These are phyloP conservation scores for Kluyveromyces aestuarii DNA, from an alignment of 805 yeast genomes.

Conservation along the genomic window DNA sequence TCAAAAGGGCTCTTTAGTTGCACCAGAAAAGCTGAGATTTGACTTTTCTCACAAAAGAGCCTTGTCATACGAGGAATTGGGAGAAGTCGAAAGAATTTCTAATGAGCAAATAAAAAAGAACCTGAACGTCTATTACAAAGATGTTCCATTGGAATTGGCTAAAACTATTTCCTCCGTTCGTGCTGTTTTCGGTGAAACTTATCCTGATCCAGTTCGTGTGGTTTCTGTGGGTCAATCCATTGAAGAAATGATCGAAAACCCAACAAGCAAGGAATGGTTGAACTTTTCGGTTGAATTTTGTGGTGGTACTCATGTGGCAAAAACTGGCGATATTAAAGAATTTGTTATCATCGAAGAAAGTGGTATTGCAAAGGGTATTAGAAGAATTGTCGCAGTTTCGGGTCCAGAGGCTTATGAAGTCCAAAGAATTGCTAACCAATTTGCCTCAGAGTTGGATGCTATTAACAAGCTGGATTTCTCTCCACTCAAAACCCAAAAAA, in stretches of 20 bases:
- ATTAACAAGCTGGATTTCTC: constrained; percentile 63
- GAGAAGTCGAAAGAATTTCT: constrained; percentile 64
- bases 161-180: constrained; percentile 74
- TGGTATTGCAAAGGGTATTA: constrained; percentile 97
- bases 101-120: constrained; percentile 65
- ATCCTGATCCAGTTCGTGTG: constrained; percentile 98
- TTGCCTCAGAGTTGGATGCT: constrained; percentile 47
- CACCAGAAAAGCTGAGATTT: constrained; percentile 90
- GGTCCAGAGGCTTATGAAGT: constrained; percentile 87
- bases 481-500: constrained; percentile 65
- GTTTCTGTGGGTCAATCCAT: constrained; percentile 92
- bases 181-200: constrained; percentile 98
- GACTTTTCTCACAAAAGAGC: constrained; percentile 94
- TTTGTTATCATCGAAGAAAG: constrained; percentile 86
- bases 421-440: constrained; percentile 74
- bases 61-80: constrained; percentile 59
- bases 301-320: constrained; percentile 96
- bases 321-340: constrained; percentile 89
- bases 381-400: constrained; percentile 96
- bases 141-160: constrained; percentile 68
- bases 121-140: constrained; percentile 69
- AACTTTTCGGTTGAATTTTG: constrained; percentile 86
- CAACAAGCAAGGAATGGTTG: constrained; percentile 67
- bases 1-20: constrained; percentile 94
- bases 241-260: constrained; percentile 65